Evolutionary conservation across 768 basidiomycete species (phyloP).

Genomic region (Chalciporus pseudorubinellus): DNA sequence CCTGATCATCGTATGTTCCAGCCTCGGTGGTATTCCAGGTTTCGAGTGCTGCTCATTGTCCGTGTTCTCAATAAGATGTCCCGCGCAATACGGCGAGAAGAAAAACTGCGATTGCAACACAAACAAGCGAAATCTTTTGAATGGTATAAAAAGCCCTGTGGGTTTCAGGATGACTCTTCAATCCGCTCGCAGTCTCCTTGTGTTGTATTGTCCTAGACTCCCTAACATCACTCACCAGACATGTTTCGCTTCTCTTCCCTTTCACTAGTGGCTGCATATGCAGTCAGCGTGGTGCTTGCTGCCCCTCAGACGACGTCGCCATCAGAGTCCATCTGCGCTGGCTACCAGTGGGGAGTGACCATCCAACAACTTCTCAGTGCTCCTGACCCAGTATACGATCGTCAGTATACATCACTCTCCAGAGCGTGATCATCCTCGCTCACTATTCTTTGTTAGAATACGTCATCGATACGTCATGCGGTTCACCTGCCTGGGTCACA

Average conservation of each 20-base stretch:
- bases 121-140: not conserved
- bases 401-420: constrained; percentile 1
- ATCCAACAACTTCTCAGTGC: constrained; percentile 2
- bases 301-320: not conserved
- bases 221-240: not conserved
- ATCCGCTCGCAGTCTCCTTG: not conserved
- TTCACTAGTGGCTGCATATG: constrained; percentile 1
- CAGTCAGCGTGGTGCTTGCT: not conserved
- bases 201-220: not conserved
- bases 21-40: not conserved
- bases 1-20: not conserved
- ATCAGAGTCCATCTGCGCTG: constrained; percentile 5
- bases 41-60: not conserved
- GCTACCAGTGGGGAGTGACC: constrained; percentile 17
- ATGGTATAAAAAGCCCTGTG: constrained; percentile 14
- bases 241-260: constrained; percentile 5
- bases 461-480: constrained; percentile 6
- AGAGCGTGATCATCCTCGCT: not conserved
- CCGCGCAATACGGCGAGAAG: too few relatives aligned
- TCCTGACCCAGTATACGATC: constrained; percentile 14
- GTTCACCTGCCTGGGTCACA: constrained; percentile 15
- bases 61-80: not conserved
- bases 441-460: constrained; percentile 7
- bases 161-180: not conserved
- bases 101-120: not conserved